A percentile compares a stretch with the other conserved stretches of the same genome.
Evolutionary conservation across 352 stramenopile genomes (phyloP).

Genomic region (Globisporangium megalacanthum): DNA sequence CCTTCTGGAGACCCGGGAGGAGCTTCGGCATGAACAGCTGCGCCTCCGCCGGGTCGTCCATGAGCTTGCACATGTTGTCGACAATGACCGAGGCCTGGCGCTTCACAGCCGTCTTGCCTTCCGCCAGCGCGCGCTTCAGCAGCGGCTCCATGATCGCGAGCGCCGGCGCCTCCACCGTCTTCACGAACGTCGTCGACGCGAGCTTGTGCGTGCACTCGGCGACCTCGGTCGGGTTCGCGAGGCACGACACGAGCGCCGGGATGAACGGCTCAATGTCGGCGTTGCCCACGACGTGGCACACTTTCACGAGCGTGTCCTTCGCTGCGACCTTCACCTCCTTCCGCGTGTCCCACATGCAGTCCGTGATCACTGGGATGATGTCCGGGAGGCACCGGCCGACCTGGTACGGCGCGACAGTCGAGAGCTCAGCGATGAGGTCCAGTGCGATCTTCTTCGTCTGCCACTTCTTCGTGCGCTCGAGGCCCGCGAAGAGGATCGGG

Average conservation of each 20-base stretch:
- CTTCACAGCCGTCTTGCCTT: slow-evolving; percentile 96
- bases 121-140: slow-evolving; percentile 91
- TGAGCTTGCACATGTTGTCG: slow-evolving; percentile 99
- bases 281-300: slow-evolving; percentile 97
- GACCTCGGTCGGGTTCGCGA: slow-evolving; percentile 96
- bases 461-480: slow-evolving; percentile 92
- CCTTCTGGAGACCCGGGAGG: slow-evolving; percentile 95
- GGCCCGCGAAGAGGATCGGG: slow-evolving; percentile 88
- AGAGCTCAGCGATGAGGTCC: slow-evolving; percentile 92
- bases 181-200: slow-evolving; percentile 98
- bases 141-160: slow-evolving; percentile 97
- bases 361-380: slow-evolving; percentile 96
- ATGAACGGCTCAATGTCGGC: slow-evolving; percentile 99
- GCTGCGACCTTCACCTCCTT: slow-evolving; percentile 96
- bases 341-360: slow-evolving; percentile 99
- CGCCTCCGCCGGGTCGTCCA: slow-evolving; percentile 95
- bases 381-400: slow-evolving; percentile 93
- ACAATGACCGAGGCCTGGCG: slow-evolving; percentile 98
- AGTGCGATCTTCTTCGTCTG: slow-evolving; percentile 96
- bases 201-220: slow-evolving; percentile 99
- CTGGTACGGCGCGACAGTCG: slow-evolving; percentile 91
- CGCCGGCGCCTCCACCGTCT: slow-evolving; percentile 95
- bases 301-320: slow-evolving; percentile 92
- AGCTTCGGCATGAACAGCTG: slow-evolving; percentile 98
- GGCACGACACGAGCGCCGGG: slow-evolving; percentile 94